These are phyloP conservation scores for Mycena venus DNA, from an alignment of 768 basidiomycete species.

Conservation along the genomic window DNA sequence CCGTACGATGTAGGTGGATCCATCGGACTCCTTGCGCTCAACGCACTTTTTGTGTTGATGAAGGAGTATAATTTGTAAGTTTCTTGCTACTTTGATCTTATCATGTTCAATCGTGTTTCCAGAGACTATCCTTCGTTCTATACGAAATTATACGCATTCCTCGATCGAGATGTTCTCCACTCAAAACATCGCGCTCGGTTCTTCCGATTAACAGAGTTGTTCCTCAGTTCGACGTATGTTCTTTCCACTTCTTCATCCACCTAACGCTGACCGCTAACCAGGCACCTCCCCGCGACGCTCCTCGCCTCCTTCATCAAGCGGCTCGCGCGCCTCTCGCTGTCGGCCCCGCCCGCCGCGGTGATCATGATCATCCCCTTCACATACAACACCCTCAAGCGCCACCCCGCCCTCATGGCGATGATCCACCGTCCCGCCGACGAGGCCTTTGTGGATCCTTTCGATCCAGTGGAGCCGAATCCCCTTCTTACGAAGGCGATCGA, in stretches of 20 bases:
- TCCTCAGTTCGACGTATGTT: slow-evolving; percentile 91
- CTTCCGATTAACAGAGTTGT: slow-evolving; percentile 92
- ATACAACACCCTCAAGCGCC: slow-evolving; percentile 93
- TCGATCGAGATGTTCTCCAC: slow-evolving; percentile 90
- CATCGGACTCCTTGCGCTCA: slow-evolving; percentile 89
- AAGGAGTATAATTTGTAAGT: slow-evolving; percentile 92
- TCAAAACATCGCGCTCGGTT: slow-evolving; percentile 94
- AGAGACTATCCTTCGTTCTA: slow-evolving; percentile 99
- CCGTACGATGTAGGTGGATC: slow-evolving; percentile 83
- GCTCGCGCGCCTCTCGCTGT: slow-evolving; percentile 85
- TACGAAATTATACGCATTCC: slow-evolving; percentile 89
- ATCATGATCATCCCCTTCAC: slow-evolving; percentile 93
- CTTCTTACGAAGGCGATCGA: slow-evolving; percentile 83
- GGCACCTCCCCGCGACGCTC: slow-evolving; percentile 91
- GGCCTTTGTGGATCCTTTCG: slow-evolving; percentile 70
- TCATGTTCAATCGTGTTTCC: slow-evolving; percentile 3
- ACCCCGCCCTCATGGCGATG: slow-evolving; percentile 93
- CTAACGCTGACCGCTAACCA: slow-evolving; percentile 21
- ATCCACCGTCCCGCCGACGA: slow-evolving; percentile 76
- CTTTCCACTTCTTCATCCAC: background rate
- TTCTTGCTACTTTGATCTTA: slow-evolving; percentile 8
- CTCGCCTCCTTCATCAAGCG: slow-evolving; percentile 96
- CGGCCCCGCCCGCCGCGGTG: slow-evolving; percentile 91
- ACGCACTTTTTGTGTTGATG: slow-evolving; percentile 92
- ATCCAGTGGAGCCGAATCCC: slow-evolving; percentile 76